A percentile compares a stretch with the other conserved stretches of the same genome.
phyloP scores from a whole-genome alignment of 1,139 yeast species.

The Geotrichum candidum region DNA sequence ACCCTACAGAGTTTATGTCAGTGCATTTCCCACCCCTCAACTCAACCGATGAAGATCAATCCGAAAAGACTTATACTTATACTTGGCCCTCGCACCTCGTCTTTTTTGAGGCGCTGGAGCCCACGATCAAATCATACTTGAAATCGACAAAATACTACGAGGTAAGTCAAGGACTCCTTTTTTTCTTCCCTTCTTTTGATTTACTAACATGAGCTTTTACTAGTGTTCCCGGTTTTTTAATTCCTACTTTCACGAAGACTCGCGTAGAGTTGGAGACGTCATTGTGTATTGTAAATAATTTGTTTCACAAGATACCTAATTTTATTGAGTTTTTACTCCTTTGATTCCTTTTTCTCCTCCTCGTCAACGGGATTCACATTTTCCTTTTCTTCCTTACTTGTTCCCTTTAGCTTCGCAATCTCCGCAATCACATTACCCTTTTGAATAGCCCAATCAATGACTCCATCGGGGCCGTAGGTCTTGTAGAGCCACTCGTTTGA shows the following conservation, averaged over 20 bases:
- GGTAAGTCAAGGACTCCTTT: constrained; percentile 22
- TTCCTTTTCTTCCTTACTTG: constrained; percentile 10
- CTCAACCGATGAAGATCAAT: constrained; percentile 23
- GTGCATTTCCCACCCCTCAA: constrained; percentile 37
- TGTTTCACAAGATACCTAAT: background rate
- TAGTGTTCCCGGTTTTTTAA: constrained; percentile 56
- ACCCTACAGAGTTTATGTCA: constrained; percentile 53
- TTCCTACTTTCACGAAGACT: constrained; percentile 81
- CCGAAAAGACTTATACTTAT: constrained; percentile 33
- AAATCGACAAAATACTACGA: constrained; percentile 43
- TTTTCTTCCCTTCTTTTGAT: constrained; percentile 1
- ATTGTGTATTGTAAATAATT: constrained; percentile 44
- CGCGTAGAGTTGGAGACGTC: constrained; percentile 71
- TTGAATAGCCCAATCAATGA: constrained; percentile 60
- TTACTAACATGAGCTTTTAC: constrained; percentile 11
- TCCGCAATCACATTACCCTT: constrained; percentile 61
- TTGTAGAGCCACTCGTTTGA: constrained; percentile 70
- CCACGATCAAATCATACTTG: constrained; percentile 40
- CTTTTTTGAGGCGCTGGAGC: constrained; percentile 60
- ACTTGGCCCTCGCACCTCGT: constrained; percentile 70
- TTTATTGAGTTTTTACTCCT: background rate
- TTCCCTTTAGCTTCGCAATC: constrained; percentile 18
- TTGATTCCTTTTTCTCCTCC: background rate
- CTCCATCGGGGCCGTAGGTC: constrained; percentile 40
- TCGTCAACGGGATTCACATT: background rate